These are phyloP conservation scores for Magnaporthiopsis poae DNA, from an alignment of 2,329 filamentous ascomycete genomes.

Conservation along the genomic window DNA sequence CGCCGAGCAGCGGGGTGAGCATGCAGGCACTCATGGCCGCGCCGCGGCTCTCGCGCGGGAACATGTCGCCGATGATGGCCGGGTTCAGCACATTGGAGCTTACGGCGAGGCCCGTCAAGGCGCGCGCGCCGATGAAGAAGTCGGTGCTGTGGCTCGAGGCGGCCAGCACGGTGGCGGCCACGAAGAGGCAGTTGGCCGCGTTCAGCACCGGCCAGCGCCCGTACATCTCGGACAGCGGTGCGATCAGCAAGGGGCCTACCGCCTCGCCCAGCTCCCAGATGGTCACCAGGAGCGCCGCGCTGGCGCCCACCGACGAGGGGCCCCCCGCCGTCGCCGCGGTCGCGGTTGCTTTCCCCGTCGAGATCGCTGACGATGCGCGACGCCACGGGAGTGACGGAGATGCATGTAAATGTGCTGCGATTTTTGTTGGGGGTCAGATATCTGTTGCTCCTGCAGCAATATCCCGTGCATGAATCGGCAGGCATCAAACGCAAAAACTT, in stretches of 20 bases:
- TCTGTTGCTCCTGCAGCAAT: not conserved
- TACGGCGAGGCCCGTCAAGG: conserved; percentile 55
- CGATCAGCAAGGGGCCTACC: conserved; percentile 50
- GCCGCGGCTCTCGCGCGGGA: conserved; percentile 44
- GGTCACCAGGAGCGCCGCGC: conserved; percentile 53
- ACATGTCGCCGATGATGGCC: conserved; percentile 56
- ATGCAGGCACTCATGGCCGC: conserved; percentile 32
- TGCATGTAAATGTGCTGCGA: conserved; percentile 46
- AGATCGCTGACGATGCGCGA: conserved; percentile 40
- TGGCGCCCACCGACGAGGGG: conserved; percentile 31
- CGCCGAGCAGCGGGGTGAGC: conserved; percentile 22
- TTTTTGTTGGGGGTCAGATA: not conserved
- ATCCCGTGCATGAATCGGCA: no score
- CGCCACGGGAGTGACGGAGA: conserved; percentile 45
- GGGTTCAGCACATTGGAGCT: conserved; percentile 54
- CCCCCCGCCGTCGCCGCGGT: conserved; percentile 13
- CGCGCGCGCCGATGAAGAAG: conserved; percentile 54
- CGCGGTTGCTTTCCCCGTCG: conserved; percentile 16
- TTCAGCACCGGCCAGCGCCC: conserved; percentile 48
- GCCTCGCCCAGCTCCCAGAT: conserved; percentile 61
- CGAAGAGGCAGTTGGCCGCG: conserved; percentile 40
- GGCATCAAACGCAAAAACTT: conserved; percentile 15
- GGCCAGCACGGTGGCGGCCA: conserved; percentile 33
- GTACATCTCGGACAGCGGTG: conserved; percentile 52
- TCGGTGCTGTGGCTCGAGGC: conserved; percentile 33